Conservation (phyloP, 2,329 filamentous ascomycete genomes). For the Fusarium papillatum region DNA sequence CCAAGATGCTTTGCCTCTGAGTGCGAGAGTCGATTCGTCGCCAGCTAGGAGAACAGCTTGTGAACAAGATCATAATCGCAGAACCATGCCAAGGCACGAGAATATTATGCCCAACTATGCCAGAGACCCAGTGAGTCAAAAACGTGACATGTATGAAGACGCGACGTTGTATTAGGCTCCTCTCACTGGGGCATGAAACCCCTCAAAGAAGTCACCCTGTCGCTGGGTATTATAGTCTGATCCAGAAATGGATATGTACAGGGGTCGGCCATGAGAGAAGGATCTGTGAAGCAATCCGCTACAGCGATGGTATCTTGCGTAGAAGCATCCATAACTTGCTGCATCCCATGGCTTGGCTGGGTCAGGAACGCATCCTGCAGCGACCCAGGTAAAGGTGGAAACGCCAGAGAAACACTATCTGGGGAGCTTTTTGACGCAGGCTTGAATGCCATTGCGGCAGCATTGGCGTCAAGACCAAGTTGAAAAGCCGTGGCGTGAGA, state of each 20-base stretch:
- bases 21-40: background rate
- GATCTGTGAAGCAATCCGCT: background rate
- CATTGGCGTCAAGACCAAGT: background rate
- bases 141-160: background rate
- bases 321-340: background rate
- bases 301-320: background rate
- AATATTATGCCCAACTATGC: background rate
- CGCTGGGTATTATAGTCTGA: background rate
- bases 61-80: background rate
- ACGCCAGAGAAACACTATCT: slow-evolving; percentile 9
- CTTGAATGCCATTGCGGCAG: background rate
- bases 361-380: background rate
- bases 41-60: background rate
- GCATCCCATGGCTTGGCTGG: background rate
- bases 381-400: slow-evolving; percentile 5
- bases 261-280: background rate
- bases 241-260: background rate
- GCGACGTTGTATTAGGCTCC: background rate
- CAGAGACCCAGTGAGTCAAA: background rate
- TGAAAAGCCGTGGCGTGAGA: background rate
- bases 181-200: background rate
- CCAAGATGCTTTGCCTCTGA: background rate
- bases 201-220: background rate
- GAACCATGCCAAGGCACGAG: background rate
- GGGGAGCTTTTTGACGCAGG: background rate